A percentile compares a stretch with the other conserved stretches of the same genome.
Conservation (phyloP, 495 filamentous ascomycete genomes). For the Astrothelium macrocarpum region DNA sequence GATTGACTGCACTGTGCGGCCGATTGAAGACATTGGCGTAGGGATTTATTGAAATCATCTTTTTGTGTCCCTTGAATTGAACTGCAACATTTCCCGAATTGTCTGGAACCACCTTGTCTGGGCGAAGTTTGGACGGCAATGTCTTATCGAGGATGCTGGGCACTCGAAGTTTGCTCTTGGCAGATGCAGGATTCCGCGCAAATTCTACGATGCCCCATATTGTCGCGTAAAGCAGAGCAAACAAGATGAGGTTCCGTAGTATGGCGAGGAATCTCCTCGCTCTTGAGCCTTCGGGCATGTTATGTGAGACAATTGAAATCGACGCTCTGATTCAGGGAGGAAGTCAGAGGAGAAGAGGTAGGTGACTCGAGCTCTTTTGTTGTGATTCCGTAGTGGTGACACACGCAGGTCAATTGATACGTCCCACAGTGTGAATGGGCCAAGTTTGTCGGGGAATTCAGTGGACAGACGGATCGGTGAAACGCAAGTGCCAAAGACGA, state of each 20-base stretch:
- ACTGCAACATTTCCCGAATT: background rate
- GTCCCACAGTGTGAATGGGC: background rate
- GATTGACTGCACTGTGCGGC: constrained; percentile 38
- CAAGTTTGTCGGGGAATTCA: background rate
- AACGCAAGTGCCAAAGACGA: background rate
- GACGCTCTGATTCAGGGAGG: background rate
- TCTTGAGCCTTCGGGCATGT: background rate
- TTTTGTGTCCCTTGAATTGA: constrained; percentile 7
- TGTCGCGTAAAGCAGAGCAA: constrained; percentile 2
- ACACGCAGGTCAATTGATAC: background rate
- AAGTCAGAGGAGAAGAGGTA: background rate
- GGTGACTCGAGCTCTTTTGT: background rate
- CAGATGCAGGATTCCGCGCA: constrained; percentile 1
- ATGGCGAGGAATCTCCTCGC: constrained; percentile 1
- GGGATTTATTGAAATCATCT: constrained; percentile 33
- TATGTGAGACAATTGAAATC: background rate
- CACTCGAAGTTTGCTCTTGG: background rate
- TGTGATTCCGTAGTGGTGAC: background rate
- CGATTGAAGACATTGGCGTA: constrained; percentile 42
- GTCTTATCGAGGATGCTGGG: background rate
- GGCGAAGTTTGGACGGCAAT: background rate
- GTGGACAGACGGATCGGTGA: background rate
- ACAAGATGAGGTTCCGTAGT: background rate
- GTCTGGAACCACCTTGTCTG: background rate
- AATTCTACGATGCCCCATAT: constrained; percentile 3